These are phyloP conservation scores for Allomyces javanicus DNA, from an alignment of 192 early-diverging fungal genomes.

Conservation along the genomic window DNA sequence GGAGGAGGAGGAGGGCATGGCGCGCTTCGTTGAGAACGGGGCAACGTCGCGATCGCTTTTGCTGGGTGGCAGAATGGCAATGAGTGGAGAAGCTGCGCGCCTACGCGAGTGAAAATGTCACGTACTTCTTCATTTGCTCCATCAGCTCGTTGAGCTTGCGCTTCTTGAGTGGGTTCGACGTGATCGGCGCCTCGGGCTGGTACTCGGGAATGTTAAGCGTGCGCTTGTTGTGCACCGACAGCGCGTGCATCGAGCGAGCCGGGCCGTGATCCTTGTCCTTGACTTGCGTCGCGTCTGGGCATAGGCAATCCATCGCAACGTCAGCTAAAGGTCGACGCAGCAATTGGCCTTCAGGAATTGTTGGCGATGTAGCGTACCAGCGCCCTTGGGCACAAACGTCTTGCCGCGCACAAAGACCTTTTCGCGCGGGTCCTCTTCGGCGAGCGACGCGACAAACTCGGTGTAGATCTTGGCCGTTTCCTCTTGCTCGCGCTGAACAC, in stretches of 20 bases:
- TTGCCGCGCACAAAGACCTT: conserved; percentile 9
- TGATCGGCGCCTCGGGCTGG: conserved; percentile 11
- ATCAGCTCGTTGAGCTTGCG: conserved; percentile 67
- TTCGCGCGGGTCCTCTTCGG: conserved; percentile 16
- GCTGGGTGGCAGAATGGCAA: not conserved
- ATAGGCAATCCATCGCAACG: conserved; percentile 9
- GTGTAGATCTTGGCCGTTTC: conserved; percentile 57
- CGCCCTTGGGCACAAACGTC: conserved; percentile 29
- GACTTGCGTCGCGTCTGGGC: conserved; percentile 19
- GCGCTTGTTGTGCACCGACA: conserved; percentile 3
- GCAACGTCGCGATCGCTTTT: conserved; percentile 5
- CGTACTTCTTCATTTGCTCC: conserved; percentile 57
- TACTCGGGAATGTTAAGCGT: conserved; percentile 9
- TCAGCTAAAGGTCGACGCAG: not conserved
- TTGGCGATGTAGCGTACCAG: conserved; percentile 22
- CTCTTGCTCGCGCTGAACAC: conserved; percentile 45
- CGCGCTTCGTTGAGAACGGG: conserved; percentile 8
- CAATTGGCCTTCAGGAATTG: not conserved
- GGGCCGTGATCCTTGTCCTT: conserved; percentile 11
- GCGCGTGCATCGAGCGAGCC: conserved; percentile 3
- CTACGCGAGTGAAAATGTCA: not conserved
- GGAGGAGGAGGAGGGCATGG: not conserved
- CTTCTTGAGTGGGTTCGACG: conserved; percentile 34
- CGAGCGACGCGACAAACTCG: conserved; percentile 67
- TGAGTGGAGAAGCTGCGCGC: not conserved